Conservation (phyloP, 208 protist species). For the Acanthamoeba sp. region DNA sequence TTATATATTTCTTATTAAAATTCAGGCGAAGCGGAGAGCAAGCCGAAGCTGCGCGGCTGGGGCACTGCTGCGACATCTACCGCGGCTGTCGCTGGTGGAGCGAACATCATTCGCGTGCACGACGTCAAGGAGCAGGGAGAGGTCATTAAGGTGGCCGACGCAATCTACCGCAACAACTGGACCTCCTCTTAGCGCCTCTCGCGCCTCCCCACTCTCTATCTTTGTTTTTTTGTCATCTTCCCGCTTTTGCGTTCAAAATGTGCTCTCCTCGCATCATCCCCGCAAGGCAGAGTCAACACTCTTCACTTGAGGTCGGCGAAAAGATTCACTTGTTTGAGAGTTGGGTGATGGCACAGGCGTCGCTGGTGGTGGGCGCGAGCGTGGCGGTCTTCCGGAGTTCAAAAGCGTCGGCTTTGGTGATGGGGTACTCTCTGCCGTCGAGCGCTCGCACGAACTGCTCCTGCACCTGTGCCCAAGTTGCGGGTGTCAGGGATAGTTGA, state of each 20-base stretch:
- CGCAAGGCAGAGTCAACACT: no score
- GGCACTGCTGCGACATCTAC: conserved; percentile 81
- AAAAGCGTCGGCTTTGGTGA: neutral
- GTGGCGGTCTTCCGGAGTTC: neutral
- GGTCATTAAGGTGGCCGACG: conserved; percentile 81
- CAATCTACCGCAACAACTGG: conserved; percentile 80
- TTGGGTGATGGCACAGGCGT: neutral
- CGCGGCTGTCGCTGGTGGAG: conserved; percentile 74
- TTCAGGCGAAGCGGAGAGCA: conserved; percentile 6
- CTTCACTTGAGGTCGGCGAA: neutral
- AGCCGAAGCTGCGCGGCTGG: conserved; percentile 63
- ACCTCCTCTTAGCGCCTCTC: conserved; percentile 18
- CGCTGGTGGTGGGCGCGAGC: neutral
- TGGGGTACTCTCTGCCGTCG: neutral
- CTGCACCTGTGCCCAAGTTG: neutral
- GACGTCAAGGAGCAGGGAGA: conserved; percentile 83
- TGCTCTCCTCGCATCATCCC: no score
- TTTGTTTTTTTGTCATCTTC: neutral
- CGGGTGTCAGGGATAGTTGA: neutral
- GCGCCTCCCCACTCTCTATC: neutral
- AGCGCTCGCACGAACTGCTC: neutral
- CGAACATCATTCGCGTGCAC: conserved; percentile 83
- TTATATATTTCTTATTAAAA: no score
- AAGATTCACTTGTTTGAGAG: neutral
- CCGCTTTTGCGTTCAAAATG: no score